Percentiles rank a stretch among this genome's conserved stretches.
Conservation (phyloP, 306 rosid species). For the Pyrus bretschneideri region DNA sequence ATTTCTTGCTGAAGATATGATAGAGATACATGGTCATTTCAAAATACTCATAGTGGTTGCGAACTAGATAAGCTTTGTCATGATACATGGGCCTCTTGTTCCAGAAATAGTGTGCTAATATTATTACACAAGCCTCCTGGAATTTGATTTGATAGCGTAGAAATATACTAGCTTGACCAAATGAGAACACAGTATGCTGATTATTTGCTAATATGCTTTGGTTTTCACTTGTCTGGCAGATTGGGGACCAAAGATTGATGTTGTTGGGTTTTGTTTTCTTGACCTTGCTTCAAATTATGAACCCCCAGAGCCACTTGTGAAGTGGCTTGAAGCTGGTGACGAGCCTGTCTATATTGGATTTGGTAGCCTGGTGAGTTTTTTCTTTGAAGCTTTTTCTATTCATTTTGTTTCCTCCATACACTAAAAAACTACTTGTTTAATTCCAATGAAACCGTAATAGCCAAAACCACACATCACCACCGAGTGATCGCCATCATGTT, state of each 20-base stretch:
- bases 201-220: slow-evolving; percentile 5
- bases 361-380: slow-evolving; percentile 91
- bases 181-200: not conserved
- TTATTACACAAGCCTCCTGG: not conserved
- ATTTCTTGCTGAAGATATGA: too few species aligned
- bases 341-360: slow-evolving; percentile 83
- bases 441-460: not conserved
- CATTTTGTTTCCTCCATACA: not conserved
- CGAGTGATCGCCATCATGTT: not conserved
- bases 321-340: slow-evolving; percentile 75
- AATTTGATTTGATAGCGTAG: not conserved
- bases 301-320: slow-evolving; percentile 62
- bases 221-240: slow-evolving; percentile 50
- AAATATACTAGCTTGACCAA: not conserved
- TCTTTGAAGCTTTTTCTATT: not conserved
- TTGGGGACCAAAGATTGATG: slow-evolving; percentile 86
- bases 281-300: slow-evolving; percentile 85
- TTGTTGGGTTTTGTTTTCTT: slow-evolving; percentile 97
- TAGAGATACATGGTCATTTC: not conserved
- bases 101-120: not conserved
- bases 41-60: not conserved
- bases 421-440: not conserved
- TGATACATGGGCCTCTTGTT: not conserved
- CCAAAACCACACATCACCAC: not conserved
- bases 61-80: not conserved